These are phyloP conservation scores for Ogataea zsoltii DNA, from an alignment of 805 yeast species.

Conservation along the genomic window DNA sequence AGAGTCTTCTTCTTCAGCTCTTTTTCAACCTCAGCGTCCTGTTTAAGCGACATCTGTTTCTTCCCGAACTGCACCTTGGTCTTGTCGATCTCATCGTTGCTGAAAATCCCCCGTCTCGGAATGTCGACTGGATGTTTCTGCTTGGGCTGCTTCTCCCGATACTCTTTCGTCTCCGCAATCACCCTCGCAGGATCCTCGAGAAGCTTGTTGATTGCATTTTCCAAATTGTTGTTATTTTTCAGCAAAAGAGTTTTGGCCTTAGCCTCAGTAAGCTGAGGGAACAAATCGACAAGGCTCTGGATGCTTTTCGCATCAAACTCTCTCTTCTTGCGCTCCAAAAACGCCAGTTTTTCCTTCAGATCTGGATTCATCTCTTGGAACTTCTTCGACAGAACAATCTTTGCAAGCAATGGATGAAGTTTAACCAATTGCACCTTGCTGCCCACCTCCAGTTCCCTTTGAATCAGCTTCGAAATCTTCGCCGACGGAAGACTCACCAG, in stretches of 20 bases:
- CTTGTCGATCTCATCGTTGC: slow-evolving; percentile 32
- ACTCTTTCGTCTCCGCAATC: slow-evolving; percentile 35
- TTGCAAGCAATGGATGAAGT: slow-evolving; percentile 55
- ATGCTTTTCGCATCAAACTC: slow-evolving; percentile 40
- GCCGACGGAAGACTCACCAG: slow-evolving; percentile 48
- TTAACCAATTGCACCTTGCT: slow-evolving; percentile 42
- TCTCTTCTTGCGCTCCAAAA: slow-evolving; percentile 32
- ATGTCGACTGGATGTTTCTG: slow-evolving; percentile 15
- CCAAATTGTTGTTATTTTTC: slow-evolving; percentile 52
- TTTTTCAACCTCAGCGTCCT: slow-evolving; percentile 26
- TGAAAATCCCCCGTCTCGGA: slow-evolving; percentile 17
- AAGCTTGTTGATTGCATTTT: slow-evolving; percentile 54
- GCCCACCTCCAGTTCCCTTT: slow-evolving; percentile 45
- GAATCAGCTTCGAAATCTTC: slow-evolving; percentile 42
- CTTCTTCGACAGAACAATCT: slow-evolving; percentile 49
- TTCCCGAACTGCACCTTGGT: slow-evolving; percentile 38
- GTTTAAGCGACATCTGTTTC: slow-evolving; percentile 23
- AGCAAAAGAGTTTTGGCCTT: slow-evolving; percentile 52
- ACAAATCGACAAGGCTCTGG: slow-evolving; percentile 50
- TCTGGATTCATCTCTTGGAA: slow-evolving; percentile 52
- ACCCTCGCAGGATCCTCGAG: slow-evolving; percentile 60
- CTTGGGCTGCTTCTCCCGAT: slow-evolving; percentile 19
- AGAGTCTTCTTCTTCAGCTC: slow-evolving; percentile 59
- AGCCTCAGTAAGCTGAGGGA: slow-evolving; percentile 58
- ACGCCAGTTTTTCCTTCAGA: slow-evolving; percentile 50